These are phyloP conservation scores for Silene coronaria DNA, from an alignment of 179 eudicot genomes.

Conservation along the genomic window DNA sequence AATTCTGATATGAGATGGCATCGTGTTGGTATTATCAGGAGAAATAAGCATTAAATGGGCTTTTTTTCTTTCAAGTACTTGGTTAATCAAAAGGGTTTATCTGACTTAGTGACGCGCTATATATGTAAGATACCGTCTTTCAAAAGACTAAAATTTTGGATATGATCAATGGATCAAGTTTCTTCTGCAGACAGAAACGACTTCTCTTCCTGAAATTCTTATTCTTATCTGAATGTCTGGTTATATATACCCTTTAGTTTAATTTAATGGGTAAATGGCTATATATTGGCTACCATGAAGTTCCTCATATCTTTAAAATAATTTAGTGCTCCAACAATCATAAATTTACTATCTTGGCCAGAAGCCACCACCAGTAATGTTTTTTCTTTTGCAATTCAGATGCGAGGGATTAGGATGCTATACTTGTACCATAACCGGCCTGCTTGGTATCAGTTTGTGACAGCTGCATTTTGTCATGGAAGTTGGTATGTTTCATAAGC, in stretches of 20 bases:
- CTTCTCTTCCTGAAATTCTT: background rate
- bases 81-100: no score
- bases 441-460: slow-evolving; percentile 91
- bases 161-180: background rate
- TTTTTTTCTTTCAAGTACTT: no score
- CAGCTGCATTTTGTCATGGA: slow-evolving; percentile 95
- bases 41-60: background rate
- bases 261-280: background rate
- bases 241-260: background rate
- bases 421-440: slow-evolving; percentile 79
- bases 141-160: no score
- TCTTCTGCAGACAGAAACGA: background rate
- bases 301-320: background rate
- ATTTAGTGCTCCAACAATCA: background rate
- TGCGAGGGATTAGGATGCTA: slow-evolving; percentile 53
- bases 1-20: background rate
- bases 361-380: background rate
- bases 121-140: no score
- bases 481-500: slow-evolving; percentile 57
- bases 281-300: background rate
- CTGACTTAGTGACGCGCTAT: no score
- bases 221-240: background rate
- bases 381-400: slow-evolving; percentile 37
- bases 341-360: background rate
- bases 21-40: background rate